A percentile compares a stretch with the other conserved stretches of the same genome.
phyloP scores from a whole-genome alignment of 2,329 filamentous ascomycete genomes.

The Fusarium sp. region DNA sequence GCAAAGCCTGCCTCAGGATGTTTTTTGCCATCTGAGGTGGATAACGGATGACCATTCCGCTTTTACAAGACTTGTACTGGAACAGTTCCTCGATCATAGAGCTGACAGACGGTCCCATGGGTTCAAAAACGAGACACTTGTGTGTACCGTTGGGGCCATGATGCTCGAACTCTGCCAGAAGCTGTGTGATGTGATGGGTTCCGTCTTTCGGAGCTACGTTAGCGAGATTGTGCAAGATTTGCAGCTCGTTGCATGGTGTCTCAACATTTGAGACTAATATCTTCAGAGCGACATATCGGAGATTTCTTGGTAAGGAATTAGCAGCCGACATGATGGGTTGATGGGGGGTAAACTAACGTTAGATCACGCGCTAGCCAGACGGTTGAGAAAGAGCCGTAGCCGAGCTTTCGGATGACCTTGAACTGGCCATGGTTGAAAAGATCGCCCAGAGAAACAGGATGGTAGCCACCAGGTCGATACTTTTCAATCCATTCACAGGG shows the following conservation, averaged over 20 bases:
- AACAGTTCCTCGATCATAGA: conserved; percentile 17
- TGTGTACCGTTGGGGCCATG: conserved; percentile 53
- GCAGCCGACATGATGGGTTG: rapidly evolving
- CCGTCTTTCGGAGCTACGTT: background rate
- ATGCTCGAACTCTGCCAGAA: conserved; percentile 51
- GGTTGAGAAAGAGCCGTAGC: conserved; percentile 61
- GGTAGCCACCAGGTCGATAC: conserved; percentile 59
- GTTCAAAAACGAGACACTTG: conserved; percentile 51
- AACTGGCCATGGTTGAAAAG: conserved; percentile 58
- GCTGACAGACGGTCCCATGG: conserved; percentile 52
- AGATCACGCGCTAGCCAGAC: conserved; percentile 61
- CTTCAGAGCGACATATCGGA: conserved; percentile 12
- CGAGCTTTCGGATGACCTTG: conserved; percentile 61
- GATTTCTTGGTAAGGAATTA: conserved; percentile 25
- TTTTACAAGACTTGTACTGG: conserved; percentile 18
- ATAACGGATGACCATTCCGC: conserved; percentile 15
- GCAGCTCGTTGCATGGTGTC: conserved; percentile 33
- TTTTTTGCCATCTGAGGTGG: conserved; percentile 14
- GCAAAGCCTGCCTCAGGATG: conserved; percentile 26
- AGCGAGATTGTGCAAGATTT: conserved; percentile 23
- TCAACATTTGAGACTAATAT: conserved; percentile 9
- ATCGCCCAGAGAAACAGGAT: conserved; percentile 61
- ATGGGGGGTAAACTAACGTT: conserved; percentile 44
- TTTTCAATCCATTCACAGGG: conserved; percentile 52
- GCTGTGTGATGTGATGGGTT: conserved; percentile 49